Evolutionary conservation across 148 eudicot genomes (phyloP).

Genomic region (Silene latifolia): DNA sequence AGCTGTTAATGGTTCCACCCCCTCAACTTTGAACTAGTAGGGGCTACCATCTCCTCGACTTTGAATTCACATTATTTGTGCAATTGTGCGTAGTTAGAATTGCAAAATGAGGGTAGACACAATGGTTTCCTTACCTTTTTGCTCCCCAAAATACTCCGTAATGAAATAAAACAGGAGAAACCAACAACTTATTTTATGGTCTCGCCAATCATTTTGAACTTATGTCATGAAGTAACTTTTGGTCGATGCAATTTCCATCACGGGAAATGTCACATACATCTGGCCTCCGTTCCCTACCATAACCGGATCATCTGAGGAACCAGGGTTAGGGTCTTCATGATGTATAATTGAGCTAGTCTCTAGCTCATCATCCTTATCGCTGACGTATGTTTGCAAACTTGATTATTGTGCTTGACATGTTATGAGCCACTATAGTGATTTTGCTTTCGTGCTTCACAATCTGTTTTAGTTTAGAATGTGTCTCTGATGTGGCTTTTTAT

Average conservation of each 20-base stretch:
- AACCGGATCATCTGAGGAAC: background rate
- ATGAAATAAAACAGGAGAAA: too few species aligned
- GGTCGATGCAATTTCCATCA: background rate
- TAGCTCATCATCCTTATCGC: too few species aligned
- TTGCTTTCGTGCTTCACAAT: background rate
- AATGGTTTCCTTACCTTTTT: background rate
- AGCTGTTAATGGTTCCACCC: background rate
- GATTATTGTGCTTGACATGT: background rate
- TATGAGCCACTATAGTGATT: background rate
- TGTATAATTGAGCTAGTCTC: background rate
- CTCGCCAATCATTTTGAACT: background rate
- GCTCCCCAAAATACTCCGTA: background rate
- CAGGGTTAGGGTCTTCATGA: background rate
- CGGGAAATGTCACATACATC: background rate
- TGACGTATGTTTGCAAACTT: conserved; percentile 1
- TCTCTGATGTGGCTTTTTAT: conserved; percentile 13
- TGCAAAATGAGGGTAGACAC: background rate
- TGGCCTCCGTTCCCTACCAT: background rate
- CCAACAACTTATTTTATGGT: background rate
- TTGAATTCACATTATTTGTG: background rate
- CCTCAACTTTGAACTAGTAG: background rate
- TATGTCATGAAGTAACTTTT: too few species aligned
- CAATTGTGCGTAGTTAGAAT: background rate
- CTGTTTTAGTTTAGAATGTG: conserved; percentile 3
- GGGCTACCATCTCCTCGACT: background rate